phyloP scores from a whole-genome alignment of 345 rosid genomes.

The Salix udensis region DNA sequence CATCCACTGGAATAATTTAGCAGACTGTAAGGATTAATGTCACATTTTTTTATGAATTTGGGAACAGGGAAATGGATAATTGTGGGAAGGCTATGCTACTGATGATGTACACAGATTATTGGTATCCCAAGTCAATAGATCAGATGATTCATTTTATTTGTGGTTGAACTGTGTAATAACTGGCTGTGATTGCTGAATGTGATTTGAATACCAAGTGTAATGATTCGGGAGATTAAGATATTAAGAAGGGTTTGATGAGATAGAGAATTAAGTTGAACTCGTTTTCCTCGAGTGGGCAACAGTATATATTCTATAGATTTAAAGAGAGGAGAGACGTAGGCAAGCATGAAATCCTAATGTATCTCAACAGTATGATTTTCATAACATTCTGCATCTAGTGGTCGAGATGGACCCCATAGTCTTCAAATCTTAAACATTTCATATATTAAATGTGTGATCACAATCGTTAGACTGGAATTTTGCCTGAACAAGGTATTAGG shows the following conservation, averaged over 20 bases:
- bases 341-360: not conserved
- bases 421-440: too few species aligned
- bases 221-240: too few species aligned
- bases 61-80: not conserved
- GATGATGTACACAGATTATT: not conserved
- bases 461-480: too few species aligned
- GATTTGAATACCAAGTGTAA: not conserved
- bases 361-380: too few species aligned
- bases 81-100: too few species aligned
- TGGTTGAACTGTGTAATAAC: not conserved
- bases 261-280: not conserved
- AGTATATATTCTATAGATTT: not conserved
- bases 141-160: not conserved
- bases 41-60: not conserved
- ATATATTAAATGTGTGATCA: too few species aligned
- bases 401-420: not conserved
- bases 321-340: not conserved
- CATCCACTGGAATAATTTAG: conserved; percentile 3
- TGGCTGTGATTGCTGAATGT: not conserved
- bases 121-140: not conserved
- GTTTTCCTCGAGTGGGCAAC: not conserved
- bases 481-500: too few species aligned
- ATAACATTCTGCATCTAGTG: not conserved
- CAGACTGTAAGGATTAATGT: not conserved
- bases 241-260: not conserved